phyloP scores from a whole-genome alignment of 176 grass and related monocot species.

The Avena eriantha region DNA sequence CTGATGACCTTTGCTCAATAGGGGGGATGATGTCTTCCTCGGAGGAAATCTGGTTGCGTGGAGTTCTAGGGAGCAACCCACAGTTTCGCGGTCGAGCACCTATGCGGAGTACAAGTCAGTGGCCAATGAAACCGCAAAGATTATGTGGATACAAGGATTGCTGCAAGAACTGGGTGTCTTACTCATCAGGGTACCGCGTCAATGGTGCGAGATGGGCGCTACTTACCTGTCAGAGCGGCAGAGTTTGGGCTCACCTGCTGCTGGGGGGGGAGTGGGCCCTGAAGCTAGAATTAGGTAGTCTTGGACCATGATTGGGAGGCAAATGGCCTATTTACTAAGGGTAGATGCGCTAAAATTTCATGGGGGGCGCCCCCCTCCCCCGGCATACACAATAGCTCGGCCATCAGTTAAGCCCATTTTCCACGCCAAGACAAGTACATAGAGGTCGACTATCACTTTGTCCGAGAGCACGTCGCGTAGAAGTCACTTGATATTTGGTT shows the following conservation, averaged over 20 bases:
- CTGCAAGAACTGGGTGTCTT: neutral
- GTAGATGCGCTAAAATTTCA: too few species aligned
- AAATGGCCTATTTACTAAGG: too few species aligned
- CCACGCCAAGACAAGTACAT: neutral
- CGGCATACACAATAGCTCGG: too few species aligned
- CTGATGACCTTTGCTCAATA: too few species aligned
- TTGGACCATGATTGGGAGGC: too few species aligned
- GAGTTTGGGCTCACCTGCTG: too few species aligned
- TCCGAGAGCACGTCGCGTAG: neutral
- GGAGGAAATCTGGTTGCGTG: too few species aligned
- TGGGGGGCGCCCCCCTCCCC: too few species aligned
- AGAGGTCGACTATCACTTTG: neutral
- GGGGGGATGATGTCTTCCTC: too few species aligned
- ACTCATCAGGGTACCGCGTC: neutral
- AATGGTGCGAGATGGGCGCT: neutral
- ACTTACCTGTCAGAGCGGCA: neutral
- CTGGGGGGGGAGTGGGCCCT: too few species aligned
- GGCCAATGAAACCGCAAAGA: neutral
- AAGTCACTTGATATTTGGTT: neutral
- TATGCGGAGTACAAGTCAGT: neutral
- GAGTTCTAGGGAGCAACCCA: too few species aligned
- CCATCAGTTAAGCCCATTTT: neutral
- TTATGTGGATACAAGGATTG: neutral
- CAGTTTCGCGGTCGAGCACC: neutral
- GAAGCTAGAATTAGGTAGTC: too few species aligned